Evolutionary conservation across 2,329 filamentous ascomycete species (phyloP).

Genomic region (Fusarium nygamai): DNA sequence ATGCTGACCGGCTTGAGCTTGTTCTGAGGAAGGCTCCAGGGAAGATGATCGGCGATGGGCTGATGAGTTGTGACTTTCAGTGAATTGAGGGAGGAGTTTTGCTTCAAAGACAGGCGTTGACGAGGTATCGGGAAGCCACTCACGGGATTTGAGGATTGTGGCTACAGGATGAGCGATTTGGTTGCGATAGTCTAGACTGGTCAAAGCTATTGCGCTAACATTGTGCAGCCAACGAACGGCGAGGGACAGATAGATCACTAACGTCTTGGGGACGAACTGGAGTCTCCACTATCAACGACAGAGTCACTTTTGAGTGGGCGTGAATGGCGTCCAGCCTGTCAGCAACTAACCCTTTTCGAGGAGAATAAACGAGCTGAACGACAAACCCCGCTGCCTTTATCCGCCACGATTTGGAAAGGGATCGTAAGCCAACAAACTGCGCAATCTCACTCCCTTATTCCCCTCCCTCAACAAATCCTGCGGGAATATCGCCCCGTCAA

Average conservation of each 20-base stretch:
- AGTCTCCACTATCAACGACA: background rate
- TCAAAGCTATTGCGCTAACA: background rate
- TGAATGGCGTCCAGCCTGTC: background rate
- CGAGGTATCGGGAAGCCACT: background rate
- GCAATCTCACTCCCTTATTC: background rate
- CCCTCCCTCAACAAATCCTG: background rate
- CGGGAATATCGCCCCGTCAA: background rate
- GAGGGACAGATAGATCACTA: background rate
- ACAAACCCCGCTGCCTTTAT: slow-evolving; percentile 2
- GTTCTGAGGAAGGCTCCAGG: background rate
- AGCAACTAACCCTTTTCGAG: slow-evolving; percentile 34
- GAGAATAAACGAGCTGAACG: slow-evolving; percentile 32
- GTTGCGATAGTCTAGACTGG: background rate
- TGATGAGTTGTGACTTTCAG: background rate
- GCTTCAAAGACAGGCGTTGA: background rate
- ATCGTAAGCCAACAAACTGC: background rate
- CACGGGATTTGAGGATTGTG: background rate
- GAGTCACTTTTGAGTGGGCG: background rate
- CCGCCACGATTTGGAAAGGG: background rate
- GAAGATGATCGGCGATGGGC: background rate
- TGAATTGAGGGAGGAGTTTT: background rate
- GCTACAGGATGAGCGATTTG: background rate
- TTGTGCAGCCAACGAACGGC: too few species aligned
- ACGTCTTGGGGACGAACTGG: accelerated
- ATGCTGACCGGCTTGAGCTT: background rate